Percentiles rank a stretch among this genome's conserved stretches.
phyloP scores from a whole-genome alignment of 2,329 filamentous ascomycete genomes.

The Colletotrichum truncatum region DNA sequence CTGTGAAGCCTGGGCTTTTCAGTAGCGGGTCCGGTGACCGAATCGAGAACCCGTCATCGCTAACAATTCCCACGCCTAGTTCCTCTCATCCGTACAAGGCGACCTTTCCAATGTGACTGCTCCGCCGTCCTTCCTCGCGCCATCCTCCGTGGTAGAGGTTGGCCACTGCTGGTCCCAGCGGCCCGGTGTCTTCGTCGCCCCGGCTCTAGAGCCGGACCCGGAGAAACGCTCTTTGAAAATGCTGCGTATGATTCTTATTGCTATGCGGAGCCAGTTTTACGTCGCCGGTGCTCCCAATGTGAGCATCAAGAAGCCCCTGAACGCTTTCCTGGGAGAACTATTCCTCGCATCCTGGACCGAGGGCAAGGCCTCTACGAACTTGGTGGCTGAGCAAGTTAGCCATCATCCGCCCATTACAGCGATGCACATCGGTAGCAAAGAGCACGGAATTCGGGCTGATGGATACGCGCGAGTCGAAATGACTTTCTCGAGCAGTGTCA shows the following conservation, averaged over 20 bases:
- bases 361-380: conserved; percentile 37
- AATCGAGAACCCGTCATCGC: not conserved
- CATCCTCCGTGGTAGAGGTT: conserved; percentile 60
- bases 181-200: conserved; percentile 56
- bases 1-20: too few species aligned
- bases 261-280: conserved; percentile 57
- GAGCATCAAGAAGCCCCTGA: conserved; percentile 63
- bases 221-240: conserved; percentile 55
- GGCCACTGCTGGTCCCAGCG: conserved; percentile 60
- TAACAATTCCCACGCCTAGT: conserved; percentile 15
- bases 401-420: conserved; percentile 64
- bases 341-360: conserved; percentile 53
- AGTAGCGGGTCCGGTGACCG: not conserved
- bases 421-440: conserved; percentile 55
- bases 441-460: conserved; percentile 55
- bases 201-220: conserved; percentile 52
- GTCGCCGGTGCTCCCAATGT: conserved; percentile 53
- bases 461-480: conserved; percentile 63
- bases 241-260: conserved; percentile 56
- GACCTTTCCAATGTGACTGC: conserved; percentile 62
- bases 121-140: conserved; percentile 58
- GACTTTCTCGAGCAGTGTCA: conserved; percentile 58
- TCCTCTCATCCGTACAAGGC: conserved; percentile 47
- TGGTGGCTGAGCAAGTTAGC: conserved; percentile 59
- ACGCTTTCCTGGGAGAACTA: conserved; percentile 61